A percentile compares a stretch with the other conserved stretches of the same genome.
Evolutionary conservation across 306 rosid genomes (phyloP).

Genomic region (Prunus davidiana): DNA sequence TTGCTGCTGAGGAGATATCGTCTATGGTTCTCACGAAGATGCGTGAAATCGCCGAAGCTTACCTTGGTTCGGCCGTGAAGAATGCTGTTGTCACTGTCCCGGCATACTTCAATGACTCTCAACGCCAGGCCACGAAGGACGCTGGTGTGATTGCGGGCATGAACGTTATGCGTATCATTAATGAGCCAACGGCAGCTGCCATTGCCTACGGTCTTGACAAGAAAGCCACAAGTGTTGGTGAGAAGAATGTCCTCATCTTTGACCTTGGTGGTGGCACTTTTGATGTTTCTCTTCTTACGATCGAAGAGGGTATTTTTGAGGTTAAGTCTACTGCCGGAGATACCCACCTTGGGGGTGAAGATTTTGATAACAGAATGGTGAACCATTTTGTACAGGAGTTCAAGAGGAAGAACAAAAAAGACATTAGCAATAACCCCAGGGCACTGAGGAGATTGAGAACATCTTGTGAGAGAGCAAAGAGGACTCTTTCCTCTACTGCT

Average conservation of each 20-base stretch:
- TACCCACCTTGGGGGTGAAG: slow-evolving; percentile 39
- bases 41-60: slow-evolving; percentile 39
- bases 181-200: slow-evolving; percentile 39
- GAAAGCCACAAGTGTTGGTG: slow-evolving; percentile 20
- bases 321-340: slow-evolving; percentile 42
- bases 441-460: slow-evolving; percentile 31
- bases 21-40: slow-evolving; percentile 36
- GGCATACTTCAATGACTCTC: slow-evolving; percentile 33
- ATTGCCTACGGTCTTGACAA: slow-evolving; percentile 46
- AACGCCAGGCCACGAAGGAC: slow-evolving; percentile 42
- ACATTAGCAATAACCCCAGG: slow-evolving; percentile 31
- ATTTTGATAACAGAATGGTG: slow-evolving; percentile 37
- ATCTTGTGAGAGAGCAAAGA: slow-evolving; percentile 43
- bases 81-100: slow-evolving; percentile 45
- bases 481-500: slow-evolving; percentile 35
- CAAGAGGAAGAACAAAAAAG: slow-evolving; percentile 34
- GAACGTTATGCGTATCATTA: slow-evolving; percentile 40
- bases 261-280: slow-evolving; percentile 42
- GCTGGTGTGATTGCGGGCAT: slow-evolving; percentile 34
- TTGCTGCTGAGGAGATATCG: slow-evolving; percentile 37
- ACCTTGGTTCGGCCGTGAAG: slow-evolving; percentile 21
- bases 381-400: slow-evolving; percentile 38
- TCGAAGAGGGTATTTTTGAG: slow-evolving; percentile 29
- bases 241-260: slow-evolving; percentile 36
- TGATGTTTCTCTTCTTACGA: slow-evolving; percentile 38